phyloP scores from a whole-genome alignment of 441 rosid genomes.

The Euphorbia schlechtendalii region DNA sequence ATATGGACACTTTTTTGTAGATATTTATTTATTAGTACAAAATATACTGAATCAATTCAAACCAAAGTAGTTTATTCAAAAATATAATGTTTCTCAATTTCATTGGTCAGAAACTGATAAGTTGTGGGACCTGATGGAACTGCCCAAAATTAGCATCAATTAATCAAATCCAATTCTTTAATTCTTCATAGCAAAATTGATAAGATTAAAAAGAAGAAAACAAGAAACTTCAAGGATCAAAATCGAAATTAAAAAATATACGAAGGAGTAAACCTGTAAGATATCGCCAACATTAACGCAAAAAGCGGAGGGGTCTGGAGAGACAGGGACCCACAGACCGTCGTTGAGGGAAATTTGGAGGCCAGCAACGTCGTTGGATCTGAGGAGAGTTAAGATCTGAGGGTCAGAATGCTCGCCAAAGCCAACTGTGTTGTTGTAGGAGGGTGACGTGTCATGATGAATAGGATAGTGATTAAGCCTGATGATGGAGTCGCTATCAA shows the following conservation, averaged over 20 bases:
- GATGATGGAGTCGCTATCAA: constrained; percentile 53
- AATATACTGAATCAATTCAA: constrained; percentile 2
- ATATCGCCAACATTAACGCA: constrained; percentile 87
- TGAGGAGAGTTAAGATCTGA: constrained; percentile 73
- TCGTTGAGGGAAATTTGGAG: constrained; percentile 51
- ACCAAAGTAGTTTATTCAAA: constrained; percentile 8
- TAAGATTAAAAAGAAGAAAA: neutral
- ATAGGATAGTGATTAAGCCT: constrained; percentile 75
- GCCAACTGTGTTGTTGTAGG: constrained; percentile 32
- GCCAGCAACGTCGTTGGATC: constrained; percentile 79
- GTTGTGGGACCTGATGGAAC: constrained; percentile 14
- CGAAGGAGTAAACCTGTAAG: constrained; percentile 51
- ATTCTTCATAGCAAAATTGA: no score
- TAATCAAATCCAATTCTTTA: constrained; percentile 22
- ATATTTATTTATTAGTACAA: constrained; percentile 23
- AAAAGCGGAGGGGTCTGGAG: constrained; percentile 70
- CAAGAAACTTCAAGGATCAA: no score
- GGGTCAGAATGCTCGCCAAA: constrained; percentile 96
- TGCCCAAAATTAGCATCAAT: constrained; percentile 17
- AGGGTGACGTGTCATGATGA: constrained; percentile 15
- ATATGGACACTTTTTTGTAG: no score
- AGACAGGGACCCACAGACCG: constrained; percentile 65
- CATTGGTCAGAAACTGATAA: constrained; percentile 23
- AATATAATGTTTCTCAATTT: neutral
- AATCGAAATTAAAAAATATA: no score